Base-by-base conservation (phyloP, 768 basidiomycete species). In the Ramaria sp. region DNA sequence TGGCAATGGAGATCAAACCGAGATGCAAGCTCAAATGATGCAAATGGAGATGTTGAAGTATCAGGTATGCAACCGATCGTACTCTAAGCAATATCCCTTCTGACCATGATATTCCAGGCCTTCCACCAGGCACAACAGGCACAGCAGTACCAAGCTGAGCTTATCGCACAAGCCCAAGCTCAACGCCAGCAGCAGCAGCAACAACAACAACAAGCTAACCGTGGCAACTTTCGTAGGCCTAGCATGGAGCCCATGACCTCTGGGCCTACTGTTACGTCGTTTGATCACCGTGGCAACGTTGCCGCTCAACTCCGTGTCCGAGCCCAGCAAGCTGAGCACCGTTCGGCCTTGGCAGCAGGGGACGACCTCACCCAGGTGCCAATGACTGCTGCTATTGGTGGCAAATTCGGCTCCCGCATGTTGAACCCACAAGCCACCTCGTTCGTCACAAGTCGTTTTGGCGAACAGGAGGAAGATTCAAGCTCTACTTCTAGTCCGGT, bases 31-130 rank as follows among this genome's bases (percentile, higher is more conserved):
- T 37, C 72, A 91, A 70, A 74, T 90, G 74, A 78, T 90, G 70
- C 89, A 91, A 64, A 72, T 91, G 55, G 88, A 91, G 70, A 77
- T 91, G 61, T 67, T 88, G 65, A 79, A 78, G 64, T 77, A 91
- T 58, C 88, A 90, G 83, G 88, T 83, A 57, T 48, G 76, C 38
- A 8, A 41, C 50, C 25, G 27, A 16, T 15, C 53, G 51, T 37
- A 15, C 24, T 18, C 3, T 27, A 44, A 7, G 2, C 7, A 34
- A 41, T 52, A 36, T n/a, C 41, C 30, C 57, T 39, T 41, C 58
- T 55, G 43, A 63, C 58, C 48, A 58, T 41, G 22, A 27, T n/a
- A n/a, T 52, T 34, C 3, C 49, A 87, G 83, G 78, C 78, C 24
- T 66, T 82, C 25, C 57, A 57, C 32, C 55, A 56, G n/a, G 59